Evolutionary conservation across 257 asterid species (phyloP), one percentile per base, ranked within the genome.

Genomic region (Craterostigma plantagineum): DNA sequence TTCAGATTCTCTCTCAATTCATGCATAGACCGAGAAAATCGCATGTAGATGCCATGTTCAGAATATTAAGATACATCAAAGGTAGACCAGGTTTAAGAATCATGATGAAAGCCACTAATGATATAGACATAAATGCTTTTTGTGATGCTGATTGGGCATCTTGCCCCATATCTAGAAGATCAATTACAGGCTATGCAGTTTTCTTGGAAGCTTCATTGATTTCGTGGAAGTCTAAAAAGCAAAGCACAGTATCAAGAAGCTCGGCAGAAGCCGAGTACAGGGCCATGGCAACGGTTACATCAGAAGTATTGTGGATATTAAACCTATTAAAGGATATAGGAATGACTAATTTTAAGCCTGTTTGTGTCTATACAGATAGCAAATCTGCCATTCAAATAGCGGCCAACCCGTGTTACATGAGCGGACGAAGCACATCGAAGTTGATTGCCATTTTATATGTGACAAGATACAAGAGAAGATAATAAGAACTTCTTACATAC

Each of bases 191-290:
- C 9, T 43, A 7, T 18, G 18, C 8, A 11, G n/a, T 43, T 11
- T 11, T 43, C 2, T 4, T 43, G 4, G 16, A 33, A 6, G 1
- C 5, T n/a, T n/a, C 34, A 1, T 18, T 43, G 34, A 18, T 43
- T 2, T 43, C 48, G 2, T 16, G 48, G 34, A 43, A 43, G n/a
- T 16, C 48, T 13, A 43, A 43, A 13, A 43, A 43, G 34, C 48
- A 43, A 7, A 17, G 0, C 4, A 17, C 34, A 8, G 34, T 16
- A 5, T 16, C 34, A 4, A 1, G n/a, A 2, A 16, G 13, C 16
- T 43, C 34, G 7, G 0, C 34, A 0, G 34, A 43, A 16, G 48
- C 48, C 1, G 34, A 43, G 9, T n/a, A 43, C 11, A 17, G 33
- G 1, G 13, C 4, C 0, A 17, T 43, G 34, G 12, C 48, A 1